Evolutionary conservation across 192 early-diverging fungal genomes (phyloP).

Genomic region (Rhizophagus sp.): DNA sequence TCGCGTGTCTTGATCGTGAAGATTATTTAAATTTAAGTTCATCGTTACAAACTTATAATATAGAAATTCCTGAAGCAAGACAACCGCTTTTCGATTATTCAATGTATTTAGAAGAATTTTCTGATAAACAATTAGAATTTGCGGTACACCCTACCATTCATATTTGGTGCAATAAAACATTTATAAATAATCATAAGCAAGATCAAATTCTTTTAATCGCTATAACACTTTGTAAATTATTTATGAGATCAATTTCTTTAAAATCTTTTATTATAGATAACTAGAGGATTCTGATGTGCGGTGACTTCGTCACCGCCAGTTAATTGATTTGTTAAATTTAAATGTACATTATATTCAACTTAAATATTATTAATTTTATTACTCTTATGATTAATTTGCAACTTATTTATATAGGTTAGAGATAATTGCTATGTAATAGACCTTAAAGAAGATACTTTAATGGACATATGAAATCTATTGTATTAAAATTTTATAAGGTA

Average conservation of each 20-base stretch:
- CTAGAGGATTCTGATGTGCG: too few species aligned
- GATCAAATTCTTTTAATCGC: not conserved
- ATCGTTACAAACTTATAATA: not conserved
- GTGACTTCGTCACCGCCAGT: too few species aligned
- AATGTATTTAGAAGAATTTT: slow-evolving; percentile 5
- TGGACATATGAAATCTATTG: too few species aligned
- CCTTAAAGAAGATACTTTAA: too few species aligned
- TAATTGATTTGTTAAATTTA: too few species aligned
- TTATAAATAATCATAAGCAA: not conserved
- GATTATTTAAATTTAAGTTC: not conserved
- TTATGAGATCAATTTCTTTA: not conserved
- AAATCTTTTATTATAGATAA: slow-evolving; percentile 15
- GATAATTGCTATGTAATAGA: too few species aligned
- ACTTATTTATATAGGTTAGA: too few species aligned
- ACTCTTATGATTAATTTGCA: too few species aligned
- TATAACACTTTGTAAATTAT: slow-evolving; percentile 1
- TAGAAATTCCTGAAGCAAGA: not conserved
- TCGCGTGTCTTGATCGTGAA: not conserved
- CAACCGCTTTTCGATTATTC: not conserved
- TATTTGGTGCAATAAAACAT: not conserved
- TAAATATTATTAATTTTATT: too few species aligned
- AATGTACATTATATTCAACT: too few species aligned
- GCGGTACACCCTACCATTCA: not conserved
- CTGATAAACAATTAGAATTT: not conserved
- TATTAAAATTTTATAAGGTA: too few species aligned